These are phyloP conservation scores for Phytophthora fragariae DNA, from an alignment of 352 stramenopile species.

Conservation along the genomic window DNA sequence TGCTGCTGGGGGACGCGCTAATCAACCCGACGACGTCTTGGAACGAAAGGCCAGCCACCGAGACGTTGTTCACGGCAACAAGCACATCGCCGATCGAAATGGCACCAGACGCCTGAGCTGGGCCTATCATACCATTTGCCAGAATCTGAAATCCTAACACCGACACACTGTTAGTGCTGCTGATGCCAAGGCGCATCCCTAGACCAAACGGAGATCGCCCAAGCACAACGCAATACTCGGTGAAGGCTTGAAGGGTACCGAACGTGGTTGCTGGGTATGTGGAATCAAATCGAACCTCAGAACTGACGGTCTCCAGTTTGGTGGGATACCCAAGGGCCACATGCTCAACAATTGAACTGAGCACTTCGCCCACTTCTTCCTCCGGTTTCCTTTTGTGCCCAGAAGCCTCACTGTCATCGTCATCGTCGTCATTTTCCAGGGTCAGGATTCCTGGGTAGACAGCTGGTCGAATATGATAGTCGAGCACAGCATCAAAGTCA, in stretches of 20 bases:
- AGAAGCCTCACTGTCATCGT: conserved; percentile 47
- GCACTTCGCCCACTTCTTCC: conserved; percentile 74
- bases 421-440: conserved; percentile 50
- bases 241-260: conserved; percentile 57
- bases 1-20: conserved; percentile 58
- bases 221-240: conserved; percentile 79
- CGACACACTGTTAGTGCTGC: conserved; percentile 60
- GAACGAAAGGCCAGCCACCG: conserved; percentile 68
- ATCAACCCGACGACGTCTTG: conserved; percentile 85
- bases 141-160: conserved; percentile 88
- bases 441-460: conserved; percentile 74
- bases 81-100: conserved; percentile 80
- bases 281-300: conserved; percentile 59
- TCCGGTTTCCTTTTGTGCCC: conserved; percentile 68
- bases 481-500: conserved; percentile 70
- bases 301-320: conserved; percentile 48
- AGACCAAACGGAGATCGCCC: conserved; percentile 74
- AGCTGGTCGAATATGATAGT: conserved; percentile 39
- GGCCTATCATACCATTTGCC: conserved; percentile 74
- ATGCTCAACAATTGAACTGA: conserved; percentile 85
- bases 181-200: conserved; percentile 83
- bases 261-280: conserved; percentile 64
- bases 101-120: conserved; percentile 76
- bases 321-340: conserved; percentile 81
- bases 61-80: conserved; percentile 78